phyloP scores from a whole-genome alignment of 768 basidiomycete species.

The Steccherinum ochraceum region DNA sequence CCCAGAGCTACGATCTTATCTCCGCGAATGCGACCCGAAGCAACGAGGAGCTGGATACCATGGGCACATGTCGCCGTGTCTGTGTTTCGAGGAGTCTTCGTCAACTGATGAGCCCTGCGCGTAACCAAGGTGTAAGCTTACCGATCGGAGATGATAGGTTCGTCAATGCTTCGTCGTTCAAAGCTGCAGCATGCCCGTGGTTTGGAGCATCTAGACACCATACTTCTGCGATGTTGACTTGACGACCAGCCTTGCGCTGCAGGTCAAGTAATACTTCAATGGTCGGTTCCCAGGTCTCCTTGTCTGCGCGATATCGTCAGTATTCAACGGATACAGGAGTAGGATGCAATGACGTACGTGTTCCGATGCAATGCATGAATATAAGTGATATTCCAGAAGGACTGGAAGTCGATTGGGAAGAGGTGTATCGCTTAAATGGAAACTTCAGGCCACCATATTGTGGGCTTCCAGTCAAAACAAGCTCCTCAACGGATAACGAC shows the following conservation, averaged over 20 bases:
- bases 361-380: neutral
- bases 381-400: neutral
- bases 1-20: constrained; percentile 46
- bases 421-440: neutral
- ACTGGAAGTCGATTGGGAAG: neutral
- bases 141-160: neutral
- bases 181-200: constrained; percentile 8
- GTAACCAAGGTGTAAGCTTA: neutral
- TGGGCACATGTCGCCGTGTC: constrained; percentile 8
- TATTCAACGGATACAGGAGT: neutral
- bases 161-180: constrained; percentile 4
- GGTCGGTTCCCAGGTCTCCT: neutral
- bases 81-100: neutral
- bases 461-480: neutral
- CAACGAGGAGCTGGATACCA: constrained; percentile 41
- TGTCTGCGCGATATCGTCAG: neutral
- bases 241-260: neutral
- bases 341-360: neutral
- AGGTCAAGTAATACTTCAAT: neutral
- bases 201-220: constrained; percentile 7
- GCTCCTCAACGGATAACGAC: too few relatives aligned
- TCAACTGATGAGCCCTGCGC: neutral
- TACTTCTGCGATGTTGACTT: constrained; percentile 2
- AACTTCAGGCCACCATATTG: neutral
- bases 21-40: constrained; percentile 36